Conservation (phyloP, 1,284 basidiomycete genomes). For the Mixia osmundae region DNA sequence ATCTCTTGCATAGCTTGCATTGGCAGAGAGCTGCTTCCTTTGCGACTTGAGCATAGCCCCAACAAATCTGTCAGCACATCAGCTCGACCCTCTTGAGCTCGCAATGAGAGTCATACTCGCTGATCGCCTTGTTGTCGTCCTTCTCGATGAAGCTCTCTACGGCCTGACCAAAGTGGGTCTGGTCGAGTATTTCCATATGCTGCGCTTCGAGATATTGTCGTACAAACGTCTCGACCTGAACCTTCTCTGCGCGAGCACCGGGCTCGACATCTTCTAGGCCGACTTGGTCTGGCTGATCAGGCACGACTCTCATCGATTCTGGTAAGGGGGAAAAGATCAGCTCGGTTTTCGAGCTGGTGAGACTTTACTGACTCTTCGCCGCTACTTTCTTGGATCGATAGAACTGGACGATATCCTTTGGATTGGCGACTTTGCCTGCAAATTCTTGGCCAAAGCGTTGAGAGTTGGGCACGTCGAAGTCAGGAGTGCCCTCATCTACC, state of each 20-base stretch:
- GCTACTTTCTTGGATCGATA: slow-evolving; percentile 58
- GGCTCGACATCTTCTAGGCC: slow-evolving; percentile 5
- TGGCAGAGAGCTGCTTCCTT: slow-evolving; percentile 9
- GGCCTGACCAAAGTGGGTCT: slow-evolving; percentile 66
- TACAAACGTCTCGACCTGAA: slow-evolving; percentile 36
- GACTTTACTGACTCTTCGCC: slow-evolving; percentile 8
- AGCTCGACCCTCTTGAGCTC: slow-evolving; percentile 7
- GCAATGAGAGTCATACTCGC: slow-evolving; percentile 33
- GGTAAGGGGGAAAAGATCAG: background rate
- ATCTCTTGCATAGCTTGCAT: slow-evolving; percentile 9
- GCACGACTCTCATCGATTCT: slow-evolving; percentile 17
- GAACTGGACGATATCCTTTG: slow-evolving; percentile 74
- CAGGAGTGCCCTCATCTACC: too few species aligned
- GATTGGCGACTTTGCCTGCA: slow-evolving; percentile 73
- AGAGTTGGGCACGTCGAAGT: slow-evolving; percentile 74
- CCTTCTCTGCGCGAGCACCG: slow-evolving; percentile 19
- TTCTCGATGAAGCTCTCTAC: slow-evolving; percentile 86
- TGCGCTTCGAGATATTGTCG: slow-evolving; percentile 70
- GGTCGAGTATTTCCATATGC: slow-evolving; percentile 62
- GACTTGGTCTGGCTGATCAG: slow-evolving; percentile 14
- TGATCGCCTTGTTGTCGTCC: slow-evolving; percentile 75
- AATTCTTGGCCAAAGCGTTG: slow-evolving; percentile 94
- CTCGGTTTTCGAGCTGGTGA: slow-evolving; percentile 2
- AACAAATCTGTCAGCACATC: slow-evolving; percentile 21
- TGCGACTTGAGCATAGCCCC: slow-evolving; percentile 12